Conservation (phyloP, 345 rosid genomes). For the Combretum micranthum region DNA sequence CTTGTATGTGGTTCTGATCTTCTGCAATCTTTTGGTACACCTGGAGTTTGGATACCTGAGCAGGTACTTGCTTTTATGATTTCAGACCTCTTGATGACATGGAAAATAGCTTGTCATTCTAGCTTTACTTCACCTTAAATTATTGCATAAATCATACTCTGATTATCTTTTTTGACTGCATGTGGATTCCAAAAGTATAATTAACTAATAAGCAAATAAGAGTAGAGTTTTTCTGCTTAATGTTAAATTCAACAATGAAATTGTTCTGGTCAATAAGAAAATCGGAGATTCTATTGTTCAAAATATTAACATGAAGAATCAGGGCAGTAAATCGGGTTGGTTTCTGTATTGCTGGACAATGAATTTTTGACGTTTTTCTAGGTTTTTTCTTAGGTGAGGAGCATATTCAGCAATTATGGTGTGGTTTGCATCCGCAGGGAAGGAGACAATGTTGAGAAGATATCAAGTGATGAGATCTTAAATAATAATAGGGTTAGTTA, state of each 20-base stretch:
- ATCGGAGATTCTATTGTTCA: too few species aligned
- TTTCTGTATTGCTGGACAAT: not conserved
- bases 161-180: too few species aligned
- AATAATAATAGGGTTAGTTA: slow-evolving; percentile 36
- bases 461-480: slow-evolving; percentile 42
- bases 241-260: too few species aligned
- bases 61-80: slow-evolving; percentile 41
- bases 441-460: slow-evolving; percentile 62
- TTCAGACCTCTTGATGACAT: too few species aligned
- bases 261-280: too few species aligned
- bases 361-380: not conserved
- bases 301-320: too few species aligned
- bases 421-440: slow-evolving; percentile 82
- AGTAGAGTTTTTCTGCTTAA: too few species aligned
- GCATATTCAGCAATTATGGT: slow-evolving; percentile 70
- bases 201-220: too few species aligned
- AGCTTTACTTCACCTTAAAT: too few species aligned
- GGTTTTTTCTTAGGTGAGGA: slow-evolving; percentile 37
- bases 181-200: too few species aligned
- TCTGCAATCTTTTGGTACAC: slow-evolving; percentile 63
- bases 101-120: too few species aligned
- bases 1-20: slow-evolving; percentile 93
- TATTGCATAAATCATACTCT: too few species aligned
- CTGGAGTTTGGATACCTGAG: slow-evolving; percentile 78
- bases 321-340: not conserved